phyloP scores from a whole-genome alignment of 306 rosid genomes.

The Rosa lucieae region DNA sequence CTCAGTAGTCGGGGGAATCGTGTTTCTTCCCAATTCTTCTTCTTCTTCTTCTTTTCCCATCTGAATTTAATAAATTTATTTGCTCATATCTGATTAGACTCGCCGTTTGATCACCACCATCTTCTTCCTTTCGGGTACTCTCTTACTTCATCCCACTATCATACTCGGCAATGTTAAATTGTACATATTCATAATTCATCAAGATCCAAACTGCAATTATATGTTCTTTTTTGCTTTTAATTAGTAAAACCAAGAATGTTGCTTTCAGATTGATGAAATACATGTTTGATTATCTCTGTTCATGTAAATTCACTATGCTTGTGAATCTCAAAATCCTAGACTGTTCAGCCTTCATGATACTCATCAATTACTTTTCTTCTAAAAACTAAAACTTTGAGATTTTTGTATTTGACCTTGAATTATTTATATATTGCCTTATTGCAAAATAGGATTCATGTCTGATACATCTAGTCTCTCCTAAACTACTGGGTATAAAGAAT shows the following conservation, averaged over 20 bases:
- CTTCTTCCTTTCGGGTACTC: not conserved
- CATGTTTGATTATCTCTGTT: conserved; percentile 1
- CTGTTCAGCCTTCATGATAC: not conserved
- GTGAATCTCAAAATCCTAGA: not conserved
- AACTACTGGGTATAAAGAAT: not conserved
- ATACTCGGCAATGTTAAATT: not conserved
- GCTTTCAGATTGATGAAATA: not conserved
- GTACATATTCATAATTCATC: not conserved
- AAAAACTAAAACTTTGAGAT: not conserved
- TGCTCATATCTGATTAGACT: not conserved
- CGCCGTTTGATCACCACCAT: not conserved
- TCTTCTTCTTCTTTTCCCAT: too few species aligned
- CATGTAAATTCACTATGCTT: not conserved
- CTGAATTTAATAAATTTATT: not conserved
- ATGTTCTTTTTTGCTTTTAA: too few species aligned
- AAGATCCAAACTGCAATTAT: too few species aligned
- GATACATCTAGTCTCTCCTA: not conserved
- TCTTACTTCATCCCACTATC: not conserved
- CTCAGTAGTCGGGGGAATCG: too few species aligned
- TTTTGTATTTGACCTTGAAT: not conserved
- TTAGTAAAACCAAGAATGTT: too few species aligned
- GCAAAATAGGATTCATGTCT: not conserved
- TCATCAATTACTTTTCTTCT: not conserved
- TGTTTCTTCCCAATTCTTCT: too few species aligned
- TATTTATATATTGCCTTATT: not conserved